These are phyloP conservation scores for Candida anutae DNA, from an alignment of 1,139 yeast genomes.

Conservation along the genomic window DNA sequence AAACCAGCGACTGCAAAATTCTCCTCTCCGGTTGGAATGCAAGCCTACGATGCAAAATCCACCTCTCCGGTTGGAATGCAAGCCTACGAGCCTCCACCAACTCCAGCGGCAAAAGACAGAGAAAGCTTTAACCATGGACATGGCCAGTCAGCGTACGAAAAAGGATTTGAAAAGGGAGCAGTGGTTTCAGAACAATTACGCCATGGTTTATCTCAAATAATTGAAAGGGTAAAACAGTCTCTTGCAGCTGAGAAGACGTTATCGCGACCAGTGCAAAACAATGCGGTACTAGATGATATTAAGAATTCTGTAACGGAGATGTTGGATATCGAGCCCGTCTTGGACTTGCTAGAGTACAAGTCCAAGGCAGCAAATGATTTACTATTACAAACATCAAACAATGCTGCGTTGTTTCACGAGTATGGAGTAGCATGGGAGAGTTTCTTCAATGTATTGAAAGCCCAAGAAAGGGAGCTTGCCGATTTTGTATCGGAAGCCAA, in stretches of 20 bases:
- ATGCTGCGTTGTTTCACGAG: slow-evolving; percentile 24
- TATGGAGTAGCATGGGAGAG: slow-evolving; percentile 32
- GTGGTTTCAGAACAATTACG: slow-evolving; percentile 20
- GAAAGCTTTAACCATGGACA: slow-evolving; percentile 16
- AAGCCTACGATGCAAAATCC: not conserved
- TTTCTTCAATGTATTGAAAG: slow-evolving; percentile 19
- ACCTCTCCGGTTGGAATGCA: slow-evolving; percentile 19
- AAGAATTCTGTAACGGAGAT: slow-evolving; percentile 27
- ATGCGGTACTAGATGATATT: slow-evolving; percentile 20
- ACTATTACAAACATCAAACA: slow-evolving; percentile 16
- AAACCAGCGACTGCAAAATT: not conserved
- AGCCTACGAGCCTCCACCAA: slow-evolving; percentile 15
- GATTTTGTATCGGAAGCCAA: slow-evolving; percentile 11
- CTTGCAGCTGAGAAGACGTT: not conserved
- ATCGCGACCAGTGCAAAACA: not conserved
- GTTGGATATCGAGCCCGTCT: slow-evolving; percentile 28
- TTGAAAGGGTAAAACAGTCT: not conserved
- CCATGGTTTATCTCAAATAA: slow-evolving; percentile 1
- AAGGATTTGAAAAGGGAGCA: slow-evolving; percentile 29
- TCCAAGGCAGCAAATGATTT: slow-evolving; percentile 23
- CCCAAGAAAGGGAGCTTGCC: slow-evolving; percentile 20
- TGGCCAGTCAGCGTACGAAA: slow-evolving; percentile 25
- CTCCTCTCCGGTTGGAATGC: not conserved
- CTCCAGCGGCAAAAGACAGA: slow-evolving; percentile 3
- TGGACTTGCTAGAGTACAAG: slow-evolving; percentile 21